Conservation (phyloP, 2,329 filamentous ascomycete species). For the Lasiodiplodia theobromae region DNA sequence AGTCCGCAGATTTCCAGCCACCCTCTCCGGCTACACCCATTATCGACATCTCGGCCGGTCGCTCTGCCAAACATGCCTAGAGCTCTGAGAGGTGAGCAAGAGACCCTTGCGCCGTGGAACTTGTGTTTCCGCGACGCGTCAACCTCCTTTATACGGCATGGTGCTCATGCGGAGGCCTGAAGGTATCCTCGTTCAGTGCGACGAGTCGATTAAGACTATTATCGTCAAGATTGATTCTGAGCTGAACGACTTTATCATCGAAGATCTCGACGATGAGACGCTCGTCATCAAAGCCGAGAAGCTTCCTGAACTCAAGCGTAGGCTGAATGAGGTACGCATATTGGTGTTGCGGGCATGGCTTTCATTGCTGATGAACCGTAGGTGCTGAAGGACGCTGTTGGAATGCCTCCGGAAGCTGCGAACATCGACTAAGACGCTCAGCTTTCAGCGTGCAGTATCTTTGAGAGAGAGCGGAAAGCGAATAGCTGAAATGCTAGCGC, state of each 20-base stretch:
- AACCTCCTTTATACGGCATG: background rate
- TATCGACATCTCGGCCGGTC: background rate
- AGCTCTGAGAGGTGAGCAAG: constrained; percentile 60
- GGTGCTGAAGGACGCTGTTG: constrained; percentile 47
- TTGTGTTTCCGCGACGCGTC: constrained; percentile 23
- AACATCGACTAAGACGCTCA: constrained; percentile 6
- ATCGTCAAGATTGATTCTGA: constrained; percentile 77
- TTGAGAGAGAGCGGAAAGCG: background rate
- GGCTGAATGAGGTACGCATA: constrained; percentile 68
- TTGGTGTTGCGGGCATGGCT: background rate
- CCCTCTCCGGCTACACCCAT: background rate
- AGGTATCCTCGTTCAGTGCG: constrained; percentile 80
- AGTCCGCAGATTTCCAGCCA: background rate
- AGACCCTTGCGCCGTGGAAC: background rate
- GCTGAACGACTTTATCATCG: constrained; percentile 75
- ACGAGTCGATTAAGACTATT: constrained; percentile 88
- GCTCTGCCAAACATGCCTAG: constrained; percentile 57
- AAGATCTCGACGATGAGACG: constrained; percentile 79
- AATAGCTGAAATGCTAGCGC: background rate
- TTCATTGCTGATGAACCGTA: constrained; percentile 31
- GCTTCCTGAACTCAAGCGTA: constrained; percentile 70
- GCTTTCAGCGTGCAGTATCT: background rate
- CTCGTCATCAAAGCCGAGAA: constrained; percentile 78
- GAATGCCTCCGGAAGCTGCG: constrained; percentile 31
- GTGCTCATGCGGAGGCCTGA: constrained; percentile 9